A percentile compares a stretch with the other conserved stretches of the same genome.
These are phyloP conservation scores for Paraurostyla sp. DNA, from an alignment of 73 alveolate genomes.

Conservation along the genomic window DNA sequence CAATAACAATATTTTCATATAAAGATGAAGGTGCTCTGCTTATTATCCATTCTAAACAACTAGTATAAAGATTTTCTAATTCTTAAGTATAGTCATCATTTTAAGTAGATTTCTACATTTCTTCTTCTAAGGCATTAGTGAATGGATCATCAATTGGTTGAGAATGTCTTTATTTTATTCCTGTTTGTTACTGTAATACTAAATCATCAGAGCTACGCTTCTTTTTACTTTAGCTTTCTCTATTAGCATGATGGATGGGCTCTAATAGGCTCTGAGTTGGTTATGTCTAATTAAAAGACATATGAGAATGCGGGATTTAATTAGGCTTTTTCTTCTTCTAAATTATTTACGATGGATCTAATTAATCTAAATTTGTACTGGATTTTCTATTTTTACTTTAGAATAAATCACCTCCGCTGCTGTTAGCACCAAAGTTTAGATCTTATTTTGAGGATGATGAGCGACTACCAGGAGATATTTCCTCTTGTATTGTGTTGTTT, in stretches of 20 bases:
- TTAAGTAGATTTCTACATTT: not conserved
- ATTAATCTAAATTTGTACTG: not conserved
- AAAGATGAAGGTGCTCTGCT: conserved; percentile 72
- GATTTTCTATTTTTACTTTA: no score
- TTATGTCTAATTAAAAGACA: conserved; percentile 1
- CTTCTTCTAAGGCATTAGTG: not conserved
- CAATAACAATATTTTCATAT: conserved; percentile 63
- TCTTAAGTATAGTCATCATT: conserved; percentile 54
- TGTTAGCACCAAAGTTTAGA: not conserved
- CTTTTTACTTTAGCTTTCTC: not conserved
- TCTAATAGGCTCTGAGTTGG: not conserved
- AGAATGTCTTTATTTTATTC: not conserved
- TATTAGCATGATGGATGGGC: not conserved
- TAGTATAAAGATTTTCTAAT: conserved; percentile 58
- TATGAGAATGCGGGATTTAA: not conserved
- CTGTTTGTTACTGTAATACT: not conserved
- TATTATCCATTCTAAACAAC: conserved; percentile 75
- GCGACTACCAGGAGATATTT: conserved; percentile 62
- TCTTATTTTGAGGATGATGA: conserved; percentile 41
- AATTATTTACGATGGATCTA: not conserved
- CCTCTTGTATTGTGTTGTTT: conserved; percentile 64
- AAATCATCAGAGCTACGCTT: conserved; percentile 7
- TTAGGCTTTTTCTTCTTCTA: not conserved
- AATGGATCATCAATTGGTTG: not conserved
- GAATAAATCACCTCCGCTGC: no score